Evolutionary conservation across 2,329 filamentous ascomycete genomes (phyloP).

Genomic region (Cercospora nicotianae): DNA sequence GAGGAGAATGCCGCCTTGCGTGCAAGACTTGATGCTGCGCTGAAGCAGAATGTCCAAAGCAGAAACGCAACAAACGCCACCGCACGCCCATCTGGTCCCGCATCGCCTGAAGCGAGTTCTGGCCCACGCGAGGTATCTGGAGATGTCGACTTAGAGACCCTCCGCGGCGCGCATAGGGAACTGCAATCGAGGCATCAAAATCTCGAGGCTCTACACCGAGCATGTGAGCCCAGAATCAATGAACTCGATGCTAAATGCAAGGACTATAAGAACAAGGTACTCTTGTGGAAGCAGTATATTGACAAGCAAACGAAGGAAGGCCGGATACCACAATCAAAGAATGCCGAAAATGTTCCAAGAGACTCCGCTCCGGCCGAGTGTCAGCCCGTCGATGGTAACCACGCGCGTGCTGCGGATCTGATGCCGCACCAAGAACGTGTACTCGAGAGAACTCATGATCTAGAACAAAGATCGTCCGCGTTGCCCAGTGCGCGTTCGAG

Average conservation of each 20-base stretch:
- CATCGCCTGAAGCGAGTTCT: not conserved
- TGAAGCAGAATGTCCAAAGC: not conserved
- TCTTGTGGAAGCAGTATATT: slow-evolving; percentile 33
- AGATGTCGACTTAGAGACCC: slow-evolving; percentile 30
- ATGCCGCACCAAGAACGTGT: not conserved
- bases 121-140: not conserved
- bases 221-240: slow-evolving; percentile 10
- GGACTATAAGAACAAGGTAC: slow-evolving; percentile 44
- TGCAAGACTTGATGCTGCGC: slow-evolving; percentile 17
- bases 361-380: not conserved
- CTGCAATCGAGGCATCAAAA: slow-evolving; percentile 28
- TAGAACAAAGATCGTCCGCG: not conserved
- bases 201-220: slow-evolving; percentile 31
- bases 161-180: slow-evolving; percentile 36
- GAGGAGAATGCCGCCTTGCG: slow-evolving; percentile 30
- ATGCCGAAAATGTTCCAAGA: not conserved
- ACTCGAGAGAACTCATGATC: not conserved
- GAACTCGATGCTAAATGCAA: slow-evolving; percentile 26
- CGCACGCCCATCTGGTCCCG: not conserved
- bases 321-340: not conserved
- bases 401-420: not conserved
- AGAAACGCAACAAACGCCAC: not conserved
- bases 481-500: not conserved
- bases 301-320: slow-evolving; percentile 11
- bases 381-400: not conserved